phyloP scores from a whole-genome alignment of 2,329 filamentous ascomycete species.

The Orbilia quercus region DNA sequence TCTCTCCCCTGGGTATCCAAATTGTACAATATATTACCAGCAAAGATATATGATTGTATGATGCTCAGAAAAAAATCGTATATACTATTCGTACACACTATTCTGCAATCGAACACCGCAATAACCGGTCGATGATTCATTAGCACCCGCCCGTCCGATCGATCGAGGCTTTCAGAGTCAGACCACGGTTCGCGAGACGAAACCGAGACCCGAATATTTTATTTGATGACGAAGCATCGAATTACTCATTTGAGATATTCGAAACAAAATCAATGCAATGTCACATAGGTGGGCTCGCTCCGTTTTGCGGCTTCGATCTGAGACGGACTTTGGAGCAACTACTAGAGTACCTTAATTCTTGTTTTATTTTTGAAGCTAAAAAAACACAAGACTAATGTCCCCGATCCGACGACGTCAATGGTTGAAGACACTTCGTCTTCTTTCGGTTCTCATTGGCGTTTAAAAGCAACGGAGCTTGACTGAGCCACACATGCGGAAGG shows the following conservation, averaged over 20 bases:
- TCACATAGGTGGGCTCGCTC: constrained; percentile 14
- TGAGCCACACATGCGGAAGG: constrained; percentile 44
- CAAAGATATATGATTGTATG: constrained; percentile 29
- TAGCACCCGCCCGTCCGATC: neutral
- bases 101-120: too few relatives aligned
- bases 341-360: neutral
- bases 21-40: too few relatives aligned
- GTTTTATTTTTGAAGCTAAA: constrained; percentile 6
- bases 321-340: neutral
- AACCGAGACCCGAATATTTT: too few relatives aligned
- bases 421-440: neutral
- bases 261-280: constrained; percentile 16
- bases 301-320: constrained; percentile 13
- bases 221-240: constrained; percentile 16
- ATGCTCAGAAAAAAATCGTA: too few relatives aligned
- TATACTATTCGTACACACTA: too few relatives aligned
- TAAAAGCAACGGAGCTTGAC: constrained; percentile 17
- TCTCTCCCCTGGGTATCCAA: too few relatives aligned
- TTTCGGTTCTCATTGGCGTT: constrained; percentile 14
- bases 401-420: constrained; percentile 21
- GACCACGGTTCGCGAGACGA: too few relatives aligned
- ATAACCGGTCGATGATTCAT: too few relatives aligned
- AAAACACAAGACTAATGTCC: neutral
- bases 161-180: constrained; percentile 7
- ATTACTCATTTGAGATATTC: constrained; percentile 5